phyloP scores from a whole-genome alignment of 208 protist species.

The Sergeia podlipaevii region DNA sequence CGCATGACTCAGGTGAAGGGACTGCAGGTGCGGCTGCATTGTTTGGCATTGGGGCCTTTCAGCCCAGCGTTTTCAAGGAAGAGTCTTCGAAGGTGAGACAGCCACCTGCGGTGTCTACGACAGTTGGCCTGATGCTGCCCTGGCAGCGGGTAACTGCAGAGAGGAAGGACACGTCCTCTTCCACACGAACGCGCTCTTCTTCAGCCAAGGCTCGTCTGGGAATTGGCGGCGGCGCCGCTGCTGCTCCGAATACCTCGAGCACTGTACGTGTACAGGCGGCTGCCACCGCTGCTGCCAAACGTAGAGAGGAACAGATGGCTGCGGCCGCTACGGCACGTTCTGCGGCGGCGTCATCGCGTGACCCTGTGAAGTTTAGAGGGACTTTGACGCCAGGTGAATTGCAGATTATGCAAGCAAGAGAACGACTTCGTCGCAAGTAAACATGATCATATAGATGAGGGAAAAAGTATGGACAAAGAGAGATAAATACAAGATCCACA shows the following conservation, averaged over 20 bases:
- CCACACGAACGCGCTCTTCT: not conserved
- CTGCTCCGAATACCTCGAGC: not conserved
- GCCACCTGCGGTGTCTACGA: constrained; percentile 22
- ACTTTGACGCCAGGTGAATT: constrained; percentile 64
- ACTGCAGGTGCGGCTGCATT: too few relatives aligned
- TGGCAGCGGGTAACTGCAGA: constrained; percentile 27
- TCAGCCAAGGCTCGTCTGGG: not conserved
- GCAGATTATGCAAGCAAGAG: constrained; percentile 55
- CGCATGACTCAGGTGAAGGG: not conserved
- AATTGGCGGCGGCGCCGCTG: not conserved
- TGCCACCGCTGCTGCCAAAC: not conserved
- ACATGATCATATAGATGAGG: not conserved
- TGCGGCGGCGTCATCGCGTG: not conserved
- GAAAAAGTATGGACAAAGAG: too few relatives aligned
- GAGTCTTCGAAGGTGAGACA: too few relatives aligned
- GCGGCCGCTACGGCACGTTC: not conserved
- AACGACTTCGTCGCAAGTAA: constrained; percentile 33
- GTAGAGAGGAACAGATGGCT: too few relatives aligned
- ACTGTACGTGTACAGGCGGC: too few relatives aligned
- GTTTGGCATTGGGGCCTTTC: too few relatives aligned
- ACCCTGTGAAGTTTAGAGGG: too few relatives aligned
- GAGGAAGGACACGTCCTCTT: not conserved
- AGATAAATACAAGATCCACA: too few relatives aligned
- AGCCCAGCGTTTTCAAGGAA: too few relatives aligned
- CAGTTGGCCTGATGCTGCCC: constrained; percentile 39